A percentile compares a stretch with the other conserved stretches of the same genome.
These are phyloP conservation scores for Psilocybe azurescens DNA, from an alignment of 768 basidiomycete species.

Conservation along the genomic window DNA sequence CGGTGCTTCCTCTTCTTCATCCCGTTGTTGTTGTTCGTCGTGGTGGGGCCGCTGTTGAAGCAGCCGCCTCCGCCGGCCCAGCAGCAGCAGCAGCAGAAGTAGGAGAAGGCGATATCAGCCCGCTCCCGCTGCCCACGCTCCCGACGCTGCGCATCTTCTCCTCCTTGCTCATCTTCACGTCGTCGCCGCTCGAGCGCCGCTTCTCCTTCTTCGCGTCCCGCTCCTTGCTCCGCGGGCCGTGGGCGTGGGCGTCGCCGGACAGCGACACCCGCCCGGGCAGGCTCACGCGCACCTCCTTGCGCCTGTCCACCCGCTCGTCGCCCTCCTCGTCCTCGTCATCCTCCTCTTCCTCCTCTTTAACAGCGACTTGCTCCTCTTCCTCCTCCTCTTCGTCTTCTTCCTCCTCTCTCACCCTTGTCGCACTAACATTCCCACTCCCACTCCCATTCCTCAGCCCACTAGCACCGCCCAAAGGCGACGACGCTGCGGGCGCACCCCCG, in stretches of 20 bases:
- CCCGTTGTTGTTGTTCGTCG: too few species aligned
- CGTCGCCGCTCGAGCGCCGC: neutral
- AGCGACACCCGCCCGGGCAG: constrained; percentile 1
- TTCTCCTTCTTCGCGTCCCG: neutral
- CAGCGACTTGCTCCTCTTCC: constrained; percentile 6
- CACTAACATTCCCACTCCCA: neutral
- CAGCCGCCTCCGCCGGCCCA: neutral
- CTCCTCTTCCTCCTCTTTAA: constrained; percentile 2
- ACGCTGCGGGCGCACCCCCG: neutral
- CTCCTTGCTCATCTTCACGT: neutral
- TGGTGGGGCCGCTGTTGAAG: too few species aligned
- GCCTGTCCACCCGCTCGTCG: neutral
- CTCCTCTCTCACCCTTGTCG: neutral
- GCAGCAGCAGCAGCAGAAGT: neutral
- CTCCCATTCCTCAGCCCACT: constrained; percentile 7
- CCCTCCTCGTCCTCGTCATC: neutral
- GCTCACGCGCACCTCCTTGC: constrained; percentile 17
- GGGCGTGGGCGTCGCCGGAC: neutral
- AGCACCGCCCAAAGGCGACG: neutral
- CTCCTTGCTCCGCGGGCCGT: neutral
- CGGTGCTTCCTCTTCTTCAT: too few species aligned
- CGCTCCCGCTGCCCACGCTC: too few species aligned
- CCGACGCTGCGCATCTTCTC: too few species aligned
- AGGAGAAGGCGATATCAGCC: too few species aligned
- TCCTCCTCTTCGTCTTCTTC: constrained; percentile 16